Evolutionary conservation across 192 early-diverging fungal genomes (phyloP).

Genomic region (Coemansia sp.): DNA sequence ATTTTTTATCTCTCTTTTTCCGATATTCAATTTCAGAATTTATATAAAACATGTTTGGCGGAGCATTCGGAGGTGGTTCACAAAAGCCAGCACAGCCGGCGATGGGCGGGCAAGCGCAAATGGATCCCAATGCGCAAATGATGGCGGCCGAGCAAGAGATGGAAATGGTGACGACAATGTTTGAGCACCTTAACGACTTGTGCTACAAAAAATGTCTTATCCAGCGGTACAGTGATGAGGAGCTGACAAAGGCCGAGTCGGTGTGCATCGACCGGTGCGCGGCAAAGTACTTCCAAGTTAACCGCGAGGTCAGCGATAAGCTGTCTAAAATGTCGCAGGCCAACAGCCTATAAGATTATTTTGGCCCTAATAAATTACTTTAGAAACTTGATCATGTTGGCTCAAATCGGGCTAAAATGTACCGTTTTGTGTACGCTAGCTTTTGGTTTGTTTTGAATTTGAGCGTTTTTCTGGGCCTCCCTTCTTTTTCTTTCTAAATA

Average conservation of each 20-base stretch:
- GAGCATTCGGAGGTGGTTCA: constrained; percentile 36
- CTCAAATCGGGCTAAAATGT: too few relatives aligned
- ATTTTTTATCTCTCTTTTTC: constrained; percentile 4
- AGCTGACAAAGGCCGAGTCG: constrained; percentile 87
- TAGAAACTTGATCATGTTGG: too few relatives aligned
- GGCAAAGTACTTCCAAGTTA: constrained; percentile 82
- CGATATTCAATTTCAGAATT: not conserved
- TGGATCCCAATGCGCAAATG: constrained; percentile 50
- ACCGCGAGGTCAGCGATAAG: constrained; percentile 71
- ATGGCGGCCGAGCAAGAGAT: constrained; percentile 73
- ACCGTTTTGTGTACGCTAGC: too few relatives aligned
- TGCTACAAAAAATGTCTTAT: constrained; percentile 87
- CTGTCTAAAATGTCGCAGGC: constrained; percentile 57
- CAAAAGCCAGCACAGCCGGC: constrained; percentile 20
- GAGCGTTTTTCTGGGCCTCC: too few relatives aligned
- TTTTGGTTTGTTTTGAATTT: too few relatives aligned
- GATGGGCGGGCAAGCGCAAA: constrained; percentile 21
- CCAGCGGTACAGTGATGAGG: constrained; percentile 70
- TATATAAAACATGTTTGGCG: constrained; percentile 46
- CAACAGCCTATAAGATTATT: constrained; percentile 10
- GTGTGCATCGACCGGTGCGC: constrained; percentile 89
- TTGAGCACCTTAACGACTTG: constrained; percentile 70
- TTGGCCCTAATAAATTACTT: constrained; percentile 7
- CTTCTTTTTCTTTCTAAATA: too few relatives aligned
- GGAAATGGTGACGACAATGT: constrained; percentile 79